Evolutionary conservation across 2,329 filamentous ascomycete species (phyloP).

Genomic region (Nigrograna mackinnonii): DNA sequence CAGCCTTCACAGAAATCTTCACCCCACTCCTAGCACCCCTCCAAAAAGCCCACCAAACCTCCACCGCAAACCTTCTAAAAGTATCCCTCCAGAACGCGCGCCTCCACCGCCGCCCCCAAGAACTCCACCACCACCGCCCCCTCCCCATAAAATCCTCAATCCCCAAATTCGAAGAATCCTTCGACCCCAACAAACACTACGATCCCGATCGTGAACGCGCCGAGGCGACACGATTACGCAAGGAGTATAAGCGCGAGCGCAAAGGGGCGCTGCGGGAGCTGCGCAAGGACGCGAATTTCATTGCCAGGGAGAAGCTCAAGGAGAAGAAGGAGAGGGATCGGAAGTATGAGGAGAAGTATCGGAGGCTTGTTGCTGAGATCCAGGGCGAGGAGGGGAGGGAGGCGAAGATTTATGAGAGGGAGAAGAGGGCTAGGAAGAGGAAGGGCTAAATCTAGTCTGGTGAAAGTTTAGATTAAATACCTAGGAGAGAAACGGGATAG

Average conservation of each 20-base stretch:
- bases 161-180: conserved; percentile 94
- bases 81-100: conserved; percentile 65
- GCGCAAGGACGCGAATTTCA: conserved; percentile 91
- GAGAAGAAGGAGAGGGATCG: conserved; percentile 93
- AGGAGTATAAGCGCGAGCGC: conserved; percentile 91
- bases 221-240: conserved; percentile 80
- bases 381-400: conserved; percentile 90
- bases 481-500: no score
- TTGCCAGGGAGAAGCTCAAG: conserved; percentile 85
- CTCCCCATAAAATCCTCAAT: conserved; percentile 85
- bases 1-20: conserved; percentile 81
- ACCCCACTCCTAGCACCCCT: conserved; percentile 55
- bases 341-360: conserved; percentile 96
- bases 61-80: conserved; percentile 64
- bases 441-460: conserved; percentile 6
- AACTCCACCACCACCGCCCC: conserved; percentile 86
- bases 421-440: conserved; percentile 73
- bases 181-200: conserved; percentile 96
- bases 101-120: conserved; percentile 73
- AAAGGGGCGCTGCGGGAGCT: conserved; percentile 95
- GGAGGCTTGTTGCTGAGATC: conserved; percentile 88
- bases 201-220: conserved; percentile 90
- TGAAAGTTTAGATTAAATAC: no score
- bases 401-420: conserved; percentile 85
- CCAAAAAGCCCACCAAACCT: conserved; percentile 31